Evolutionary conservation across 495 filamentous ascomycete species (phyloP).

Genomic region (Pyrenopolyporus hunteri): DNA sequence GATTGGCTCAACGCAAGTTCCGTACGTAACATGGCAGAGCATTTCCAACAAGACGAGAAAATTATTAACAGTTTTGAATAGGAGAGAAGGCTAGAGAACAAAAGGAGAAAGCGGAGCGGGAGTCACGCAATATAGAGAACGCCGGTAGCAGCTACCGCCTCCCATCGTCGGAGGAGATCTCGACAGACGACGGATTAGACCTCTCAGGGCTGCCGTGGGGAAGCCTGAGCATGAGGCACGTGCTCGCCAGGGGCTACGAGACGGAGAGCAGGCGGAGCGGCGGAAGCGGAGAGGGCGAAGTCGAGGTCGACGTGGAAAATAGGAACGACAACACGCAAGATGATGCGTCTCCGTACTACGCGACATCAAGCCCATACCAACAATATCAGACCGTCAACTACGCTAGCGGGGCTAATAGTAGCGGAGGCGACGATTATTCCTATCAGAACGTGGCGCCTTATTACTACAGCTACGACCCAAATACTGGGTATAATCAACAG

Average conservation of each 20-base stretch:
- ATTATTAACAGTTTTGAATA: slow-evolving; percentile 38
- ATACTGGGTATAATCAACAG: slow-evolving; percentile 21
- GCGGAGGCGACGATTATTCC: slow-evolving; percentile 39
- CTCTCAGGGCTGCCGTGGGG: slow-evolving; percentile 71
- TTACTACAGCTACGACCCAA: slow-evolving; percentile 38
- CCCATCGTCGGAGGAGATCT: slow-evolving; percentile 58
- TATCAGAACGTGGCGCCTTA: slow-evolving; percentile 35
- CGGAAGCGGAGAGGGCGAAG: slow-evolving; percentile 20
- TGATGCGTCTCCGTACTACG: slow-evolving; percentile 31
- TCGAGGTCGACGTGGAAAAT: not conserved
- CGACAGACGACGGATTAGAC: slow-evolving; percentile 46
- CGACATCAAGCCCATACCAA: slow-evolving; percentile 27
- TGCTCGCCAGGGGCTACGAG: slow-evolving; percentile 60
- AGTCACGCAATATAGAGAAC: slow-evolving; percentile 60
- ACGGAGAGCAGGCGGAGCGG: slow-evolving; percentile 47
- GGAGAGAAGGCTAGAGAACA: slow-evolving; percentile 66
- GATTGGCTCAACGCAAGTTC: slow-evolving; percentile 66
- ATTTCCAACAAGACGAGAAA: not conserved
- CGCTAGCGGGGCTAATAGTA: slow-evolving; percentile 35
- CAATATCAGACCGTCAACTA: slow-evolving; percentile 35
- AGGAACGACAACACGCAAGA: slow-evolving; percentile 15
- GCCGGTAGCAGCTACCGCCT: slow-evolving; percentile 62
- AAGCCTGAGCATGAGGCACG: slow-evolving; percentile 60
- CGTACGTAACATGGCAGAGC: slow-evolving; percentile 47
- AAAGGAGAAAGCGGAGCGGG: slow-evolving; percentile 62